Evolutionary conservation across 768 basidiomycete genomes (phyloP).

Genomic region (Nidularia pulvinata): DNA sequence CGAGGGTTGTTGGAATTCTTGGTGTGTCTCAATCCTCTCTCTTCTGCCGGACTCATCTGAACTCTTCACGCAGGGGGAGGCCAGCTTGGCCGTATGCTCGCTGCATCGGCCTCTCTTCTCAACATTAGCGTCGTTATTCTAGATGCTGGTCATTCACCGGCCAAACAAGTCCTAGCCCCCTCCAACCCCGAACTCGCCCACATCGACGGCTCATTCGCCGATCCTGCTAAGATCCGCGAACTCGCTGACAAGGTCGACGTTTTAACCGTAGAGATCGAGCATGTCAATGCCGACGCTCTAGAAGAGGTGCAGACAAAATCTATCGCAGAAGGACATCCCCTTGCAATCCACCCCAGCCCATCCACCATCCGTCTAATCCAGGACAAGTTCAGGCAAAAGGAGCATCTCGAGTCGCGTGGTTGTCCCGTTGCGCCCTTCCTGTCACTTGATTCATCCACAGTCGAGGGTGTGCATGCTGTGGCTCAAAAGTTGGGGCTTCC

Average conservation of each 20-base stretch:
- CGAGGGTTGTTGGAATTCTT: no score
- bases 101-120: constrained; percentile 84
- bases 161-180: constrained; percentile 83
- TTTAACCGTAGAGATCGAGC: constrained; percentile 96
- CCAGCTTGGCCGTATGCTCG: constrained; percentile 97
- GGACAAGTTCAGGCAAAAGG: constrained; percentile 74
- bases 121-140: constrained; percentile 85
- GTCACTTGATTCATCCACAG: constrained; percentile 47
- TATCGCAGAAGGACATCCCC: constrained; percentile 17
- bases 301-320: constrained; percentile 47
- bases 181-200: constrained; percentile 51
- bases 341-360: constrained; percentile 76
- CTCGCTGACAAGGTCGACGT: constrained; percentile 83
- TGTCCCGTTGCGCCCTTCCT: constrained; percentile 65
- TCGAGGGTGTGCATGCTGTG: constrained; percentile 50
- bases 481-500: constrained; percentile 73
- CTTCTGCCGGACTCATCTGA: no score
- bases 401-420: constrained; percentile 70
- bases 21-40: no score
- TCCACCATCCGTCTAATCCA: constrained; percentile 86
- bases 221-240: constrained; percentile 74
- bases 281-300: constrained; percentile 81
- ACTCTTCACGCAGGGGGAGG: constrained; percentile 70
- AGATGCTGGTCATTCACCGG: constrained; percentile 81
- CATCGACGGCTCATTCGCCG: constrained; percentile 88